These are phyloP conservation scores for Cephalotrichum gorgonifer DNA, from an alignment of 2,329 filamentous ascomycete genomes.

Conservation along the genomic window DNA sequence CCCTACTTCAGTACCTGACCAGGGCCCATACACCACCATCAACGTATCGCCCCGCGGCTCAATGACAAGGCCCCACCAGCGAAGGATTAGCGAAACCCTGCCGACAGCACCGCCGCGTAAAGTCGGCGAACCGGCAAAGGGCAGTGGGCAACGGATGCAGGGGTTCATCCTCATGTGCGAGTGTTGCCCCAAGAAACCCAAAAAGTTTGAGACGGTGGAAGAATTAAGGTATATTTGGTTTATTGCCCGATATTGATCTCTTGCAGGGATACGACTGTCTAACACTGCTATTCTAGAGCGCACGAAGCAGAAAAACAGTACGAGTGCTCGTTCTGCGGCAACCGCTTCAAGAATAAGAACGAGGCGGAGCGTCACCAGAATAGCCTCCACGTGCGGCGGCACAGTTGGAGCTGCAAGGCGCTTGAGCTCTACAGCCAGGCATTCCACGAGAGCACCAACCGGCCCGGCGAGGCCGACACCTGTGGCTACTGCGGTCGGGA, in stretches of 20 bases:
- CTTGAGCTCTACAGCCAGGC: constrained; percentile 68
- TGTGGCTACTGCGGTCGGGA: constrained; percentile 96
- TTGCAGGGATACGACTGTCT: neutral
- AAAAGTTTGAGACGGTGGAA: constrained; percentile 79
- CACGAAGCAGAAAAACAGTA: constrained; percentile 97
- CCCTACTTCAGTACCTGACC: constrained; percentile 16
- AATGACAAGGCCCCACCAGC: constrained; percentile 32
- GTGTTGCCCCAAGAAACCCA: constrained; percentile 94
- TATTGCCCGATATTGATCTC: neutral
- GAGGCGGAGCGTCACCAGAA: constrained; percentile 95
- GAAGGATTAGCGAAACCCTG: constrained; percentile 30
- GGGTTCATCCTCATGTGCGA: constrained; percentile 60
- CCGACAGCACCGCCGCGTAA: constrained; percentile 39
- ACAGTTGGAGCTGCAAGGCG: constrained; percentile 95
- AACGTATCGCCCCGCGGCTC: constrained; percentile 39
- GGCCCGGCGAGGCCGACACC: constrained; percentile 60
- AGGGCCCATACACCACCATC: constrained; percentile 20
- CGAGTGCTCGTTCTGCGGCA: constrained; percentile 82
- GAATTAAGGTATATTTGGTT: constrained; percentile 65
- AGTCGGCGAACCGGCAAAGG: constrained; percentile 38
- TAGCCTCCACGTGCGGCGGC: constrained; percentile 79
- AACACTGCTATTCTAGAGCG: constrained; percentile 41
- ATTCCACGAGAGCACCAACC: constrained; percentile 70
- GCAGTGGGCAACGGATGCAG: constrained; percentile 36
- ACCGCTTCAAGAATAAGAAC: constrained; percentile 98